phyloP scores from a whole-genome alignment of 2,329 filamentous ascomycete species.

The Colletotrichum sublineola region DNA sequence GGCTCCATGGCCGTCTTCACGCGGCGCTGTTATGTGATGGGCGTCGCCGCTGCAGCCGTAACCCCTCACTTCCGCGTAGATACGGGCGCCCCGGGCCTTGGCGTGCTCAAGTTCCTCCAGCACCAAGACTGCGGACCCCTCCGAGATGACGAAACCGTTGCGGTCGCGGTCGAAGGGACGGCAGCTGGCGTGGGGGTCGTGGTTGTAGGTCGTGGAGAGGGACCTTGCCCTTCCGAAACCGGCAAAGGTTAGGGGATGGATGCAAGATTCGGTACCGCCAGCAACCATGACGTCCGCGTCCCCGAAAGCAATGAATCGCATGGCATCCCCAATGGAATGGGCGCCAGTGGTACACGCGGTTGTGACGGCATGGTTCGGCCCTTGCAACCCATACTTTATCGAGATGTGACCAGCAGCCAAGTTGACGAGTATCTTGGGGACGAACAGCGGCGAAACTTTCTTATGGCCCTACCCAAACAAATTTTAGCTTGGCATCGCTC shows the following conservation, averaged over 20 bases:
- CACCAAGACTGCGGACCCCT: conserved; percentile 89
- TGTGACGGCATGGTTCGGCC: conserved; percentile 92
- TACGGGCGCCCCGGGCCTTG: conserved; percentile 78
- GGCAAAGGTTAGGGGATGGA: conserved; percentile 92
- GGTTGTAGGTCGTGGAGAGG: conserved; percentile 84
- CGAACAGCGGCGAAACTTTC: conserved; percentile 93
- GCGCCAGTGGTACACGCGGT: conserved; percentile 97
- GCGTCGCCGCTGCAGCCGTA: conserved; percentile 95
- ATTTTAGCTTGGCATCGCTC: conserved; percentile 38
- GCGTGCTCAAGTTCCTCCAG: conserved; percentile 94
- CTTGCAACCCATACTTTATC: conserved; percentile 90
- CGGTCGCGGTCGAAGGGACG: conserved; percentile 87
- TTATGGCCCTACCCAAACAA: conserved; percentile 78
- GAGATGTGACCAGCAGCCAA: conserved; percentile 94
- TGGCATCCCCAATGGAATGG: conserved; percentile 93
- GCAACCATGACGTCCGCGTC: conserved; percentile 97
- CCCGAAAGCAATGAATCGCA: conserved; percentile 90
- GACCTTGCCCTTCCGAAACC: conserved; percentile 92
- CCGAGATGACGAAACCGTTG: conserved; percentile 90
- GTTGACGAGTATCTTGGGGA: conserved; percentile 93
- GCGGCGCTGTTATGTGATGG: conserved; percentile 92
- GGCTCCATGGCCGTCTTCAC: conserved; percentile 85
- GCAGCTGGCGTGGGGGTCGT: conserved; percentile 77
- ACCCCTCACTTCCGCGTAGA: conserved; percentile 90
- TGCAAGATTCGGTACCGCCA: conserved; percentile 95